phyloP scores from a whole-genome alignment of 768 basidiomycete species.

The Trametes cinnabarina region DNA sequence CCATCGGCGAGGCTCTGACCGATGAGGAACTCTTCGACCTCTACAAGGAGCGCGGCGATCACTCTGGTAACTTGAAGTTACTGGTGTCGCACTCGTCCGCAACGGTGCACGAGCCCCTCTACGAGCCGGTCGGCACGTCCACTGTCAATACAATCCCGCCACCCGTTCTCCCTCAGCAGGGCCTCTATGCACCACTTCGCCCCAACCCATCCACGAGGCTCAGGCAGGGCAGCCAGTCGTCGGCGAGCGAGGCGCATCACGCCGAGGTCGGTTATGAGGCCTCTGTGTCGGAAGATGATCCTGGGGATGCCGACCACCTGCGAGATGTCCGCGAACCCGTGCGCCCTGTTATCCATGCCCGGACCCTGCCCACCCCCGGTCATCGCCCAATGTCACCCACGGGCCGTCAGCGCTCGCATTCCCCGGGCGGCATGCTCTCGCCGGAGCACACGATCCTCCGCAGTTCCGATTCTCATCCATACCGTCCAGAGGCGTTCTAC shows the following conservation, averaged over 20 bases:
- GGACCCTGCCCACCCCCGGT: conserved; percentile 28
- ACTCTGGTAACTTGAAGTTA: conserved; percentile 80
- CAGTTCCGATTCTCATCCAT: not conserved
- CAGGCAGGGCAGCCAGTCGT: conserved; percentile 69
- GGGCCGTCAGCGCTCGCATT: conserved; percentile 20
- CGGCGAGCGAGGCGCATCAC: conserved; percentile 60
- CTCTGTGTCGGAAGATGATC: conserved; percentile 57
- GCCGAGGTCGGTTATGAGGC: conserved; percentile 66
- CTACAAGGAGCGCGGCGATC: conserved; percentile 71
- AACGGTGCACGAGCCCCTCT: conserved; percentile 52
- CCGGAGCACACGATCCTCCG: conserved; percentile 10
- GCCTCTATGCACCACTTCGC: conserved; percentile 44
- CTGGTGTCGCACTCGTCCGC: conserved; percentile 69
- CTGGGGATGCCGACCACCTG: conserved; percentile 42
- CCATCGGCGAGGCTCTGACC: conserved; percentile 68
- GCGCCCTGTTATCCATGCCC: conserved; percentile 42
- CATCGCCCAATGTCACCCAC: conserved; percentile 40
- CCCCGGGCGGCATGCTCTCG: conserved; percentile 15
- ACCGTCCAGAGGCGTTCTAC: conserved; percentile 3
- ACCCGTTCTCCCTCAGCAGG: conserved; percentile 47
- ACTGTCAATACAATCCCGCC: conserved; percentile 50
- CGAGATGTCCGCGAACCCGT: conserved; percentile 14
- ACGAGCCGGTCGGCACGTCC: conserved; percentile 35
- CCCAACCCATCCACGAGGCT: conserved; percentile 52
- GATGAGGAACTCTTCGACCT: conserved; percentile 71